Base-by-base conservation (phyloP, 495 filamentous ascomycete genomes). In the Aspergillus mulundensis region DNA sequence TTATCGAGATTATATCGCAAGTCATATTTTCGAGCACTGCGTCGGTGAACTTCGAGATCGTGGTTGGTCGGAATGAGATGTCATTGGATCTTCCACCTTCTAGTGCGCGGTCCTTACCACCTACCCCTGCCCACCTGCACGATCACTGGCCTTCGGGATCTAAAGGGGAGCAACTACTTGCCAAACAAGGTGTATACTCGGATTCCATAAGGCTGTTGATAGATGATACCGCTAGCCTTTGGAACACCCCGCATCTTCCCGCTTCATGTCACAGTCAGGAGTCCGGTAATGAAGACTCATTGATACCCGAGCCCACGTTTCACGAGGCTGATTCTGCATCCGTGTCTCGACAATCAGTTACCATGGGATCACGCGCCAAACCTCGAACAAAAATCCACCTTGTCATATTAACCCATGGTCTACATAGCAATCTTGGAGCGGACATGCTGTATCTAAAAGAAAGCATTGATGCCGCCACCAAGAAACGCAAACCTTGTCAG, bases 361-460 rank as follows among this genome's bases (percentile, higher is more conserved):
- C 25, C 19, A 23, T 15, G 5, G 6, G 28, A 16, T 1, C 8
- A 10, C 38, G 52, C 7, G 34, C 12, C 7, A 47, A 51, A 14
- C 14, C 8, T 41, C 72, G 64, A 62, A 93, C 89, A 72, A 91
- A 85, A 61, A 75, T 97, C 0, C 94, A 98, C 64, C 75, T 98
- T 54, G 94, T 98, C 8, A 79, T 98, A 7, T 66, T 98, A 51
- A 97, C 94, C 0, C 94, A 98, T 76, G 94, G 94, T 0, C 70
- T 98, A 58, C 94, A 97, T 68, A 95, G 92, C 71, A 98, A 98
- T 71, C 79, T 96, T n/a, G 91, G 95, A 1, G 84, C 90, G 39
- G 94, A 98, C 73, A 95, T 98, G 95, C 76, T 98, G 24, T 98
- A 88, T 67, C 69, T 98, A 62, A 98, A 98, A 65, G 94, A 98